Conservation (phyloP, 1,284 basidiomycete species). For the Tilletia caries region DNA sequence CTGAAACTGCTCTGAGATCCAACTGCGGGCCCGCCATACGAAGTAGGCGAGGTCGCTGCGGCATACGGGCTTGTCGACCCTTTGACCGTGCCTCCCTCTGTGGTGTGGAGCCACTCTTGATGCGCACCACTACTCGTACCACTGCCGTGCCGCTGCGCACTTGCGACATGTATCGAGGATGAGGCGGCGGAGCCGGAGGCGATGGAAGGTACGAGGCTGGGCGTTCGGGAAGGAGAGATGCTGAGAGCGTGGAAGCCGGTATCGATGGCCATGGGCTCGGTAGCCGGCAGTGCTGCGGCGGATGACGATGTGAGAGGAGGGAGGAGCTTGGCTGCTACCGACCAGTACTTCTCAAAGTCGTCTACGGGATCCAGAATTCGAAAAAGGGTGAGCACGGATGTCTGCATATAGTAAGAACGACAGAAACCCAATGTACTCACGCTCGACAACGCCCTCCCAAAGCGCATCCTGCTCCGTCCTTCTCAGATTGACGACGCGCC, state of each 20-base stretch:
- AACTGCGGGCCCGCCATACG: neutral
- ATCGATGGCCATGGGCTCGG: constrained; percentile 28
- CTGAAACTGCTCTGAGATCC: constrained; percentile 13
- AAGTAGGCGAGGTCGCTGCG: neutral
- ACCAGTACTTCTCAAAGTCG: constrained; percentile 91
- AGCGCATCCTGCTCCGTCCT: constrained; percentile 42
- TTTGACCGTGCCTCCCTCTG: constrained; percentile 6
- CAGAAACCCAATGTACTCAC: no score
- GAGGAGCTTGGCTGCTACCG: constrained; percentile 77
- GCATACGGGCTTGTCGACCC: constrained; percentile 10
- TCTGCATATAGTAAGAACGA: no score
- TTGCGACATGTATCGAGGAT: constrained; percentile 23
- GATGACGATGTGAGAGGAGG: constrained; percentile 38
- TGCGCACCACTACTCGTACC: no score
- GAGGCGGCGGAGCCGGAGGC: constrained; percentile 27
- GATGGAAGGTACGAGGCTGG: constrained; percentile 15
- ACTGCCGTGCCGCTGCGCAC: no score
- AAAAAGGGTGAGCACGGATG: constrained; percentile 12
- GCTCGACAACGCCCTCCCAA: constrained; percentile 37
- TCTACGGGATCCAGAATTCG: constrained; percentile 65
- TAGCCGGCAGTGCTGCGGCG: constrained; percentile 10
- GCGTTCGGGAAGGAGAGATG: constrained; percentile 3
- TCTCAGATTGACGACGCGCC: constrained; percentile 37
- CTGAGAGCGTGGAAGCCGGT: constrained; percentile 23
- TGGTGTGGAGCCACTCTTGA: no score